Percentiles rank a stretch among this genome's conserved stretches.
Evolutionary conservation across 2,329 filamentous ascomycete species (phyloP).

Genomic region (Sporothrix brunneoviolacea): DNA sequence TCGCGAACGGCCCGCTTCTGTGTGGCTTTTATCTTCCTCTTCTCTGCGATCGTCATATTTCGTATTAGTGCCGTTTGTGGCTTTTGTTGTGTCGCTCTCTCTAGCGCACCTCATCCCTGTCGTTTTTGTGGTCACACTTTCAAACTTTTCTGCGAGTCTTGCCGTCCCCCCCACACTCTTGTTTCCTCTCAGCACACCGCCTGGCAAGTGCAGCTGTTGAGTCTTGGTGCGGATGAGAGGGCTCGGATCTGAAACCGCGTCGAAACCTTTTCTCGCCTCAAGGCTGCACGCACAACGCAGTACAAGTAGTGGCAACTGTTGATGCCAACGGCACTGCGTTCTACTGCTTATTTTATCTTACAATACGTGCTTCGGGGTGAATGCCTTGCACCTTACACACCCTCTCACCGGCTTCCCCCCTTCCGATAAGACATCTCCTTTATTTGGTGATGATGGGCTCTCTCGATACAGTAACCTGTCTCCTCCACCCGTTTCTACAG

Average conservation of each 20-base stretch:
- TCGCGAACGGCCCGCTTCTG: too few relatives aligned
- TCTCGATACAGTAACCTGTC: too few relatives aligned
- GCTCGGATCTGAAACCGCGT: slow-evolving; percentile 10
- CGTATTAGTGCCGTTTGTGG: too few relatives aligned
- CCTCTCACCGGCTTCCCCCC: slow-evolving; percentile 1
- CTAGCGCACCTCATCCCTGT: not conserved
- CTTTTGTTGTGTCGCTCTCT: too few relatives aligned
- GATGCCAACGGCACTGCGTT: too few relatives aligned
- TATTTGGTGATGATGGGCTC: not conserved
- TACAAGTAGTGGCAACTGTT: too few relatives aligned
- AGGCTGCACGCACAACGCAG: too few relatives aligned
- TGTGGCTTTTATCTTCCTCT: too few relatives aligned
- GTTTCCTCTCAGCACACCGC: not conserved
- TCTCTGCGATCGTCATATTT: too few relatives aligned
- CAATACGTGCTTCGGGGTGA: too few relatives aligned
- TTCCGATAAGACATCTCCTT: not conserved
- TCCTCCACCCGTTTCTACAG: too few relatives aligned
- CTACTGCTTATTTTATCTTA: too few relatives aligned
- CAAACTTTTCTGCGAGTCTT: slow-evolving; percentile 3
- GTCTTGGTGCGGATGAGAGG: not conserved
- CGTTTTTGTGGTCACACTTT: not conserved
- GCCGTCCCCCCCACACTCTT: slow-evolving; percentile 6
- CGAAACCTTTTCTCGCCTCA: slow-evolving; percentile 1
- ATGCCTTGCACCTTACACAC: not conserved
- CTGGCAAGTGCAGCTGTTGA: not conserved